Conservation (phyloP, 2,329 filamentous ascomycete species). For the Verticillium tricorpus region DNA sequence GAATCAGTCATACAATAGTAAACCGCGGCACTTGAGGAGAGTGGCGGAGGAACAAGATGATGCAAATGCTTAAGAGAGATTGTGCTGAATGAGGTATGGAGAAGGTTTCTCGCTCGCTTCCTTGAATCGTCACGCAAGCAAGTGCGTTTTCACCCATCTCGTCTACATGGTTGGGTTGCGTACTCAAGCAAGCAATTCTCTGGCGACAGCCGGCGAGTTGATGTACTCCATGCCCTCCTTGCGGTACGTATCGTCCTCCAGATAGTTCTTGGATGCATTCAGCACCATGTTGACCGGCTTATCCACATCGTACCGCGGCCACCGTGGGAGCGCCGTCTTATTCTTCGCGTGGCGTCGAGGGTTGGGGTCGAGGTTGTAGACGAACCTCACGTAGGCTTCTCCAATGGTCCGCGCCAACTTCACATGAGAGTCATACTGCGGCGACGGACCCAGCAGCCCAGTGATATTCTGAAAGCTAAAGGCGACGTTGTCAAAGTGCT, state of each 20-base stretch:
- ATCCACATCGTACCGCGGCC: constrained; percentile 34
- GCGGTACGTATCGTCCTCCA: constrained; percentile 43
- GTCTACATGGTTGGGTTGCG: too few relatives aligned
- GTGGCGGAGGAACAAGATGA: too few relatives aligned
- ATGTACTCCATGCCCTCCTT: constrained; percentile 40
- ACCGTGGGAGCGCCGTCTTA: constrained; percentile 24
- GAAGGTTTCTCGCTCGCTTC: too few relatives aligned
- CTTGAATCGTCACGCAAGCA: too few relatives aligned
- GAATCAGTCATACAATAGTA: too few relatives aligned
- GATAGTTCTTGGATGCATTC: constrained; percentile 35
- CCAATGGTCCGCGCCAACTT: constrained; percentile 30
- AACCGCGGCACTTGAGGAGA: too few relatives aligned
- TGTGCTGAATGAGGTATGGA: too few relatives aligned
- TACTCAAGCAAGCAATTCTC: constrained; percentile 26
- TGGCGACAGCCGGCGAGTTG: constrained; percentile 30
- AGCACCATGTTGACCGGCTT: constrained; percentile 39
- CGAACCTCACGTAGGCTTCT: constrained; percentile 38
- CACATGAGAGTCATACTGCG: constrained; percentile 32
- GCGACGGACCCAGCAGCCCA: constrained; percentile 39
- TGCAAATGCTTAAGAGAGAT: too few relatives aligned
- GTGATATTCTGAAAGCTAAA: constrained; percentile 48
- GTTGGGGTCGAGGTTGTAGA: constrained; percentile 38
- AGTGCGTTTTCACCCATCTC: too few relatives aligned
- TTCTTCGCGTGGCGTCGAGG: not conserved
- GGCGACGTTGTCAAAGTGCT: constrained; percentile 45